phyloP scores from a whole-genome alignment of 176 grass and related monocot genomes.

The Avena sativa region DNA sequence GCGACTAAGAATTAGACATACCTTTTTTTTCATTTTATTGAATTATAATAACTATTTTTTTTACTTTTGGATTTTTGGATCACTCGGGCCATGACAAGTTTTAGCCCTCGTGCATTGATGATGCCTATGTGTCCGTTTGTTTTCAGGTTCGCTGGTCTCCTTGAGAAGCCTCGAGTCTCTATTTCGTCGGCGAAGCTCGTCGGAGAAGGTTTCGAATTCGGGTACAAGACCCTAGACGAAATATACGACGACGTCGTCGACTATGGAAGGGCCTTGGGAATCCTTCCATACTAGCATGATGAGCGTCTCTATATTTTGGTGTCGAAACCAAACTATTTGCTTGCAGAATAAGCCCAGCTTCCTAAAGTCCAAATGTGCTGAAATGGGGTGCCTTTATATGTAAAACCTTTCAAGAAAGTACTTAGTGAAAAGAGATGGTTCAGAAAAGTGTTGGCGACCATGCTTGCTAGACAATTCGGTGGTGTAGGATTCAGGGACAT shows the following conservation, averaged over 20 bases:
- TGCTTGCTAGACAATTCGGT: too few species aligned
- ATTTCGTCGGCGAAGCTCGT: background rate
- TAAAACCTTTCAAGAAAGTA: background rate
- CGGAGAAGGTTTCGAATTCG: constrained; percentile 13
- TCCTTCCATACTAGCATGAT: background rate
- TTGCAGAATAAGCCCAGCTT: background rate
- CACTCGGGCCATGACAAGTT: too few species aligned
- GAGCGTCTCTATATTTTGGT: background rate
- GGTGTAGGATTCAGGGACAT: too few species aligned
- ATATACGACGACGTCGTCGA: background rate
- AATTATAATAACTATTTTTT: too few species aligned
- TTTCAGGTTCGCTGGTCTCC: constrained; percentile 29
- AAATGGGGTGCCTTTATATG: background rate
- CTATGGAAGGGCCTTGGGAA: background rate
- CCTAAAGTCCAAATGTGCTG: background rate
- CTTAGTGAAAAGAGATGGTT: too few species aligned
- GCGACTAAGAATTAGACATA: too few species aligned
- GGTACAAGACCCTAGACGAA: background rate
- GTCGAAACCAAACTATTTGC: background rate
- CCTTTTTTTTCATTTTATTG: too few species aligned
- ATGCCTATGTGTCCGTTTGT: background rate
- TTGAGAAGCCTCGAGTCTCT: background rate
- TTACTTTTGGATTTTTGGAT: too few species aligned
- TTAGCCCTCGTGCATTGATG: background rate
- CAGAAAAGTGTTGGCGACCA: too few species aligned